phyloP scores from a whole-genome alignment of 768 basidiomycete species.

The Macrolepiota fuliginosa region DNA sequence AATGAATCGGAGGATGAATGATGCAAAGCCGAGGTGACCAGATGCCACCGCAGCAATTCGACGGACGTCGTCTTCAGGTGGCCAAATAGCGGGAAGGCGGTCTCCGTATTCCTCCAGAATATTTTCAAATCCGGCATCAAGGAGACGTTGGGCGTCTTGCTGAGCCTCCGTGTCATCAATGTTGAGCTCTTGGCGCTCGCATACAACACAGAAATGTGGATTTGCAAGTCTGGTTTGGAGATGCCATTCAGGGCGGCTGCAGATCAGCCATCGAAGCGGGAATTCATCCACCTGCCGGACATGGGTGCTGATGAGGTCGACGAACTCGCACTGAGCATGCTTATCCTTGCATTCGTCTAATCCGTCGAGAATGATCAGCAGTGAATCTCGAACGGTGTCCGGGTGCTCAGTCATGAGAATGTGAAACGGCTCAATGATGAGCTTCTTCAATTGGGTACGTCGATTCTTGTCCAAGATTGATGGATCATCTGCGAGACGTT shows the following conservation, averaged over 20 bases:
- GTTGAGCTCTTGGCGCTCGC: too few relatives aligned
- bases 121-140: neutral
- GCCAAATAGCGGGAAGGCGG: neutral
- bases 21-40: slow-evolving; percentile 3
- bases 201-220: neutral
- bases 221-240: neutral
- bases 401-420: neutral
- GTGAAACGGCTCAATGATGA: too few relatives aligned
- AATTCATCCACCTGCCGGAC: too few relatives aligned
- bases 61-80: neutral
- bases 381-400: too few relatives aligned
- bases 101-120: neutral
- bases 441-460: neutral
- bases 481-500: neutral
- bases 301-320: too few relatives aligned
- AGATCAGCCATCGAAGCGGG: too few relatives aligned
- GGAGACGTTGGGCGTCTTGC: neutral
- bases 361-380: too few relatives aligned
- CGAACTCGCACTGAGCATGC: too few relatives aligned
- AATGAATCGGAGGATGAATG: too few relatives aligned
- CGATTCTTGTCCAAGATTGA: slow-evolving; percentile 2
- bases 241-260: too few relatives aligned
- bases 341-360: too few relatives aligned
- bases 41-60: neutral
- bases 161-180: neutral